These are phyloP conservation scores for Microcos paniculata DNA, from an alignment of 345 rosid genomes.

Conservation along the genomic window DNA sequence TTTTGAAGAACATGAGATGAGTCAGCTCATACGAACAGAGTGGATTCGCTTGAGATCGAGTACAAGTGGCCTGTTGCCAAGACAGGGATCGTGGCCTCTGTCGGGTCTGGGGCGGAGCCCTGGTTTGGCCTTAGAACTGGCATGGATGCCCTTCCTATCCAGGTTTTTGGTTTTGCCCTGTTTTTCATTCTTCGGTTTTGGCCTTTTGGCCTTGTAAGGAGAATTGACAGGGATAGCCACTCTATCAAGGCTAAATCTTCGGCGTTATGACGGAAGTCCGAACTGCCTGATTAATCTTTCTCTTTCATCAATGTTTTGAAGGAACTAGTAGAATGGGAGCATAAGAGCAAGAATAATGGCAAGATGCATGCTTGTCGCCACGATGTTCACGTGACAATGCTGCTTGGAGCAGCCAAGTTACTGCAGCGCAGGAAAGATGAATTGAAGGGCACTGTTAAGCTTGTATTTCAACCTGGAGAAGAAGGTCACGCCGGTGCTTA, in stretches of 20 bases:
- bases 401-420: slow-evolving; percentile 77
- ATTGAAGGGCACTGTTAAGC: slow-evolving; percentile 49
- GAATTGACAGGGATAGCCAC: too few relatives aligned
- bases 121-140: slow-evolving; percentile 64
- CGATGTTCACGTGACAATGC: slow-evolving; percentile 75
- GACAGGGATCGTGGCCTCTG: slow-evolving; percentile 62
- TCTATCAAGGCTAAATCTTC: too few relatives aligned
- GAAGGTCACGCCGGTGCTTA: slow-evolving; percentile 54
- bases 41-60: slow-evolving; percentile 49
- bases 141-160: slow-evolving; percentile 72
- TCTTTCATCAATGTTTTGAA: too few relatives aligned
- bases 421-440: slow-evolving; percentile 43
- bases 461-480: slow-evolving; percentile 71
- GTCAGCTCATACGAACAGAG: slow-evolving; percentile 51
- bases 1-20: slow-evolving; percentile 59
- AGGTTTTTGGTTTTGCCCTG: slow-evolving; percentile 31
- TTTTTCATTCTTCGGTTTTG: too few relatives aligned
- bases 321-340: slow-evolving; percentile 80
- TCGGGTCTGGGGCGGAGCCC: slow-evolving; percentile 52
- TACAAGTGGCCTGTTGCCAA: slow-evolving; percentile 67
- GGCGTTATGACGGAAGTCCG: too few relatives aligned
- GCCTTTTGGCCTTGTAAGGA: too few relatives aligned
- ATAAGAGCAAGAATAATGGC: slow-evolving; percentile 62
- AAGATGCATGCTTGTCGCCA: slow-evolving; percentile 85
- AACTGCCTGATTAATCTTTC: too few relatives aligned